A percentile compares a stretch with the other conserved stretches of the same genome.
phyloP scores from a whole-genome alignment of 2,329 filamentous ascomycete genomes.

The Cercospora berteroae region DNA sequence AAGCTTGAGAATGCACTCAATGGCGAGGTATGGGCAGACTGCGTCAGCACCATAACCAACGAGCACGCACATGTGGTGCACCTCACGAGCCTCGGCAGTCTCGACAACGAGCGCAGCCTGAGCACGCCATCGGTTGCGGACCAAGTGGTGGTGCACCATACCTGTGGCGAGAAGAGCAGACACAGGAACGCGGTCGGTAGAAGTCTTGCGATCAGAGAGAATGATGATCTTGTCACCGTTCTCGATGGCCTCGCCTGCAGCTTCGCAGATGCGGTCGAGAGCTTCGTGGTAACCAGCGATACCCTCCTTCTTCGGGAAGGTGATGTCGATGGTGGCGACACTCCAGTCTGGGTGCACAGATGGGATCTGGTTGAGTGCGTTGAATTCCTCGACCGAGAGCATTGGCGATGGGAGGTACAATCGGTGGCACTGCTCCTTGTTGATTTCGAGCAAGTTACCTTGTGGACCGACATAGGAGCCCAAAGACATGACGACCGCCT shows the following conservation, averaged over 20 bases:
- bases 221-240: slow-evolving; percentile 81
- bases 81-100: slow-evolving; percentile 92
- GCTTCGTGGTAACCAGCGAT: slow-evolving; percentile 81
- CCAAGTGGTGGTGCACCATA: slow-evolving; percentile 92
- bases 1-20: slow-evolving; percentile 96
- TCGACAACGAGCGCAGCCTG: slow-evolving; percentile 83
- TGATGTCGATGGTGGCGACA: slow-evolving; percentile 86
- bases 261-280: slow-evolving; percentile 83
- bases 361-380: slow-evolving; percentile 75
- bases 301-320: slow-evolving; percentile 83
- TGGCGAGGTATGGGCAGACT: slow-evolving; percentile 89
- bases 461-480: slow-evolving; percentile 96
- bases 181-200: slow-evolving; percentile 76
- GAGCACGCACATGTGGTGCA: slow-evolving; percentile 98
- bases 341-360: slow-evolving; percentile 75
- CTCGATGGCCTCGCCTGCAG: slow-evolving; percentile 79
- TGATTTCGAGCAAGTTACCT: slow-evolving; percentile 92
- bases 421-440: slow-evolving; percentile 80
- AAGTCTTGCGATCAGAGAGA: slow-evolving; percentile 83
- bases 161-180: slow-evolving; percentile 85
- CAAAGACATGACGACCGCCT: slow-evolving; percentile 97
- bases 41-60: slow-evolving; percentile 93
- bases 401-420: slow-evolving; percentile 85
- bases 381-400: slow-evolving; percentile 86
- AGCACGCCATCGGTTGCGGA: slow-evolving; percentile 93